Percentiles rank a stretch among this genome's conserved stretches.
Evolutionary conservation across 768 basidiomycete genomes (phyloP).

Genomic region (Pulveroboletus ravenelii): DNA sequence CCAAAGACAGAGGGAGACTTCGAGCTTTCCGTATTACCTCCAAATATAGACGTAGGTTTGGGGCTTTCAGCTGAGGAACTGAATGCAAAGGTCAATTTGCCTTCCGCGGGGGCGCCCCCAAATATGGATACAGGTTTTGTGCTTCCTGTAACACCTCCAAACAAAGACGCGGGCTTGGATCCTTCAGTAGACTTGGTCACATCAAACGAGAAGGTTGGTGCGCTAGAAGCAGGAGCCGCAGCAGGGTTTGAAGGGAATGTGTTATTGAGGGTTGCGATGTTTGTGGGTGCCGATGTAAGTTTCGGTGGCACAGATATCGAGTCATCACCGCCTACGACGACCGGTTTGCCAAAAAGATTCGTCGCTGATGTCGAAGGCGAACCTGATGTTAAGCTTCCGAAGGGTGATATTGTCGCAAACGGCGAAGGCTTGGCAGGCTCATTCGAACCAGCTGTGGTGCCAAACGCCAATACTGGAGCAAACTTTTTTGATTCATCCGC

Average conservation of each 20-base stretch:
- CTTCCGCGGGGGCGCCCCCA: conserved; percentile 3
- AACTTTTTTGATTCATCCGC: conserved; percentile 25
- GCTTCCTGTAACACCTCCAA: conserved; percentile 10
- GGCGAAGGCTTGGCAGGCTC: conserved; percentile 22
- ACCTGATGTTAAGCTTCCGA: conserved; percentile 19
- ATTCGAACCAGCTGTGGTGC: conserved; percentile 14
- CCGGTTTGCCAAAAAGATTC: conserved; percentile 14
- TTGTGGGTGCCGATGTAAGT: conserved; percentile 9
- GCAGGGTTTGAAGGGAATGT: conserved; percentile 14
- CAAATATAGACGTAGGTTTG: conserved; percentile 11
- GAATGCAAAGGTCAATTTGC: conserved; percentile 16
- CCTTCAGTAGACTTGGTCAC: conserved; percentile 14
- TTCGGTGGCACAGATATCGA: conserved; percentile 21
- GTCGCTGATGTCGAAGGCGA: conserved; percentile 10
- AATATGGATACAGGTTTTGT: conserved; percentile 1
- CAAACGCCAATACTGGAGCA: conserved; percentile 18
- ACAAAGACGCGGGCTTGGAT: conserved; percentile 14
- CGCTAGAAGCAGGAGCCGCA: conserved; percentile 10
- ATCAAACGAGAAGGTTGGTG: conserved; percentile 18
- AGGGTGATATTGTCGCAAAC: conserved; percentile 14
- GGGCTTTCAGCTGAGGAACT: conserved; percentile 7
- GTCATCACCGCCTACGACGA: conserved; percentile 10
- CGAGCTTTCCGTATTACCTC: conserved; percentile 2
- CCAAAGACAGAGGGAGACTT: conserved; percentile 4
- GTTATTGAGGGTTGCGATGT: conserved; percentile 14